Evolutionary conservation across 1,284 basidiomycete species (phyloP).

Genomic region (Inonotus obliquus): DNA sequence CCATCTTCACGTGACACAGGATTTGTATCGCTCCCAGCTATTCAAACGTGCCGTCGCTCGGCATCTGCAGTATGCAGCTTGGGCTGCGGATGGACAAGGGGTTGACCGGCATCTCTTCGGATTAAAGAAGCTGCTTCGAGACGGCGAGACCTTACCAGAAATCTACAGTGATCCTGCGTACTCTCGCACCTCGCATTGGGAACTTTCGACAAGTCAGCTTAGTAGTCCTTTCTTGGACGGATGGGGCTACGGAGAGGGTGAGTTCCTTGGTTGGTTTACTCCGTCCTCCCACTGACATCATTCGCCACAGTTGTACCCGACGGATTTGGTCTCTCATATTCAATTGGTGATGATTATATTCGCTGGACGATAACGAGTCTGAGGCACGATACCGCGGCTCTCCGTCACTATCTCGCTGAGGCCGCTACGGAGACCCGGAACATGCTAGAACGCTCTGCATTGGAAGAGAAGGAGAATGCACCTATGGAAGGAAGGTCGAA

Average conservation of each 20-base stretch:
- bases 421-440: constrained; percentile 72
- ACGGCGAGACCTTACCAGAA: constrained; percentile 73
- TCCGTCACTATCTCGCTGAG: constrained; percentile 72
- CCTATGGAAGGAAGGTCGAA: constrained; percentile 6
- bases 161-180: constrained; percentile 81
- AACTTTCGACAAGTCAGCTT: constrained; percentile 88
- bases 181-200: constrained; percentile 79
- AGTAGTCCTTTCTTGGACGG: constrained; percentile 83
- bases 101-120: constrained; percentile 97
- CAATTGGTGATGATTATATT: constrained; percentile 84
- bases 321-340: constrained; percentile 92
- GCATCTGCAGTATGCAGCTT: constrained; percentile 84
- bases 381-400: constrained; percentile 57
- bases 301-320: constrained; percentile 69
- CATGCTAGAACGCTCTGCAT: constrained; percentile 69
- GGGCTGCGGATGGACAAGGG: constrained; percentile 92
- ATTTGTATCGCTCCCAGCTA: constrained; percentile 59
- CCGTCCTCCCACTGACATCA: neutral
- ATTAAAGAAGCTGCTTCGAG: constrained; percentile 76
- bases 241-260: constrained; percentile 97
- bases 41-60: constrained; percentile 79
- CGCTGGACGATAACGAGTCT: constrained; percentile 91
- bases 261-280: constrained; percentile 24
- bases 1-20: constrained; percentile 32
- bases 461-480: constrained; percentile 30